phyloP scores from a whole-genome alignment of 2,329 filamentous ascomycete genomes.

The Botrytis squamosa region DNA sequence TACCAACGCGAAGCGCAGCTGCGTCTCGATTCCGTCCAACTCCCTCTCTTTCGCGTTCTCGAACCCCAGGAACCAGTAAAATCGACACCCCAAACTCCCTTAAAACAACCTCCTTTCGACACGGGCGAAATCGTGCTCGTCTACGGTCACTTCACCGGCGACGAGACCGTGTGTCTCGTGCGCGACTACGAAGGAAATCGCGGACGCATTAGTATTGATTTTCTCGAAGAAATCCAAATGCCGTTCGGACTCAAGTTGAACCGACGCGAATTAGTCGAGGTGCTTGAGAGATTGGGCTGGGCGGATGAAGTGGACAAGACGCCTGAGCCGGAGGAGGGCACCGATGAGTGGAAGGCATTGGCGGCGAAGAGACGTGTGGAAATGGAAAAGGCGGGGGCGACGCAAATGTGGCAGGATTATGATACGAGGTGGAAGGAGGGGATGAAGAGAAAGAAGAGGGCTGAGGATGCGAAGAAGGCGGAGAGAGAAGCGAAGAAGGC shows the following conservation, averaged over 20 bases:
- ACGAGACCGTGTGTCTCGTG: background rate
- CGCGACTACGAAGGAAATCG: constrained; percentile 18
- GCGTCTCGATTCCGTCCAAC: background rate
- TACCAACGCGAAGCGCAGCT: background rate
- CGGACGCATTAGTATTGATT: background rate
- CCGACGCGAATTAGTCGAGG: background rate
- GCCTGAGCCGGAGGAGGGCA: background rate
- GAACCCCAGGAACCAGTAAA: background rate
- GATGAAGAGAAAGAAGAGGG: background rate
- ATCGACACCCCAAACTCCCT: background rate
- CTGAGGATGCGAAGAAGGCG: background rate
- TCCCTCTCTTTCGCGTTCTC: background rate
- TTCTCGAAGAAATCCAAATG: background rate
- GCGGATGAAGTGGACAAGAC: constrained; percentile 9
- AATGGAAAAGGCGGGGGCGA: background rate
- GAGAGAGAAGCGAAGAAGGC: background rate
- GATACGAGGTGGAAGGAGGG: background rate
- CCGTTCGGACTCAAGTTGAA: constrained; percentile 17
- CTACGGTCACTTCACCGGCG: background rate
- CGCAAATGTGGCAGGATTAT: background rate
- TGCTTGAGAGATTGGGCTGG: background rate
- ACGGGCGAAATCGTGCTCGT: background rate
- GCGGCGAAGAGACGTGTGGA: background rate
- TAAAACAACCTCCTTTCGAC: background rate
- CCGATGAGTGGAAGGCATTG: background rate